Base-by-base conservation (phyloP, 345 rosid species). In the Populus alba region DNA sequence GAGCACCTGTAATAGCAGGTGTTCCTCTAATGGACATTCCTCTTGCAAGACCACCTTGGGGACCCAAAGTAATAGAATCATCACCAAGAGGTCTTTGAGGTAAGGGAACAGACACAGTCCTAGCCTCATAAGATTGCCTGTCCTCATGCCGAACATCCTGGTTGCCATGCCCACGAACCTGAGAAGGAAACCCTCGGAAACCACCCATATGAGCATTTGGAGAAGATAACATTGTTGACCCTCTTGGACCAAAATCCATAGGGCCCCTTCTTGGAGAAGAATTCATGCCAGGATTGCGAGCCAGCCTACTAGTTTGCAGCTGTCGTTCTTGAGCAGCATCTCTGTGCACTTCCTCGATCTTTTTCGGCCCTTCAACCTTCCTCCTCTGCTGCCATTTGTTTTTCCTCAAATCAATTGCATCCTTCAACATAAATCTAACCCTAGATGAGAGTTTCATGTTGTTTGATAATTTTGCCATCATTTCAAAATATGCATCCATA, bases 301-400 rank as follows among this genome's bases (percentile, higher is more conserved):
- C 77, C 71, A 86, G 87, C 91, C 98, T 88, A 78, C 88, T 80
- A 29, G 87, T 68, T 73, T 92, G 98, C 51, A 91, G 87, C 68
- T 92, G 97, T 66, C 97, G 91, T 82, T 97, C 99, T 86, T 97
- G 97, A 73, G 94, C 97, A 80, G 97, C 98, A 87, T 94, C 99
- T 84, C 97, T 87, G 84, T 94, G 99, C 75, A 97, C 97, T 79
- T 97, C 99, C 63, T 97, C 98, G 16, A 96, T 92, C 90, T 96
- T 94, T 81, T 96, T 96, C 3, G 99, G 99, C 66, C 99, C 99
- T 70, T 94, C 99, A n/a, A 94, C 97, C 87, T 97, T 97, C 85
- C 97, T 90, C 88, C 99, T 89, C 78, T 97, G 96, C 85, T 92
- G 98, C 98, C 99, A 92, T 77, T 91, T 97, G 78, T 92, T 94